phyloP scores from a whole-genome alignment of 768 basidiomycete species.

The Auriscalpium vulgare region DNA sequence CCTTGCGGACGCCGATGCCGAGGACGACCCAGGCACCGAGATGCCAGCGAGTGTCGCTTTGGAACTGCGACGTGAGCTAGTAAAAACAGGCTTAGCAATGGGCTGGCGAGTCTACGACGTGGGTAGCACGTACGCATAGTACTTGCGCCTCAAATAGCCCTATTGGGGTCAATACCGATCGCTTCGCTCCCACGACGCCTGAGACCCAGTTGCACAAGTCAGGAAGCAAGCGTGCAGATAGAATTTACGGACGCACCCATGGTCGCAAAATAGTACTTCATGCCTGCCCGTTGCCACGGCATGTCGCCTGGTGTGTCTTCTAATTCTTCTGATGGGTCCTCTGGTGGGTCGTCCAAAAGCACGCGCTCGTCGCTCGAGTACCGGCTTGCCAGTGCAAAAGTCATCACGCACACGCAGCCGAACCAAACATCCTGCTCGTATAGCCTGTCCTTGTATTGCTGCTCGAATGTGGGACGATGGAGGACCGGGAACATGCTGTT shows the following conservation, averaged over 20 bases:
- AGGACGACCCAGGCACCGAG: slow-evolving; percentile 39
- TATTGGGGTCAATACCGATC: slow-evolving; percentile 47
- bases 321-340: slow-evolving; percentile 14
- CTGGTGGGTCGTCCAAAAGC: slow-evolving; percentile 19
- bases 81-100: background rate
- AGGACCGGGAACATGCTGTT: slow-evolving; percentile 60
- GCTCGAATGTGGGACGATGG: slow-evolving; percentile 62
- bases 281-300: slow-evolving; percentile 50
- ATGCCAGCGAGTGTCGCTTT: slow-evolving; percentile 38
- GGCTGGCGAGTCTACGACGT: no score
- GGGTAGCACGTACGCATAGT: slow-evolving; percentile 33
- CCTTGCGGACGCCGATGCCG: slow-evolving; percentile 37
- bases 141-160: slow-evolving; percentile 59
- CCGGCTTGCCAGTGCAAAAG: slow-evolving; percentile 23
- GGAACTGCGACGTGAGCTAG: slow-evolving; percentile 40
- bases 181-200: slow-evolving; percentile 46
- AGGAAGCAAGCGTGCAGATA: slow-evolving; percentile 1
- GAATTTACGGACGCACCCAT: slow-evolving; percentile 31
- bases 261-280: slow-evolving; percentile 52
- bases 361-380: slow-evolving; percentile 21
- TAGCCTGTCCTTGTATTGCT: slow-evolving; percentile 45
- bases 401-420: slow-evolving; percentile 21
- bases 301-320: slow-evolving; percentile 19
- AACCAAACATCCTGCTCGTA: slow-evolving; percentile 37
- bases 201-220: slow-evolving; percentile 2